These are phyloP conservation scores for Colletotrichum lupini DNA, from an alignment of 2,329 filamentous ascomycete species.

Conservation along the genomic window DNA sequence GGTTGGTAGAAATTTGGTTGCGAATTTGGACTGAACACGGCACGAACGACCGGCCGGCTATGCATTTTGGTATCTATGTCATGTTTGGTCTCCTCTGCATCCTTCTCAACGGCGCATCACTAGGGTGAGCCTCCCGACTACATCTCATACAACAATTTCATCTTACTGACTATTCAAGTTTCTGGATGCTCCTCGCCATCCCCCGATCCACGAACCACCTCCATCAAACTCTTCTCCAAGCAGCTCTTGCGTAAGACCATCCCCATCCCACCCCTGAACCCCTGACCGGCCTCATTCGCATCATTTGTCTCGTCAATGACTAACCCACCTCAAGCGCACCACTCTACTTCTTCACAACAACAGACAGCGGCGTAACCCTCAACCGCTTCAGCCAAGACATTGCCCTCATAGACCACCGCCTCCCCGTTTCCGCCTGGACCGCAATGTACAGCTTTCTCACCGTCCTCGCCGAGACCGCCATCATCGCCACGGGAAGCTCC, in stretches of 20 bases:
- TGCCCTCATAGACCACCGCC: conserved; percentile 51
- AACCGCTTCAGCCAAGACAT: conserved; percentile 57
- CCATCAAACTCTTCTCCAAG: conserved; percentile 38
- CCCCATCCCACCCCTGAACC: not conserved
- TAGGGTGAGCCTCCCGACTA: conserved; percentile 36
- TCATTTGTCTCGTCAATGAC: no score
- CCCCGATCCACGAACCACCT: conserved; percentile 40
- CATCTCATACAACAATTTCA: conserved; percentile 37
- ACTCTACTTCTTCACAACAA: conserved; percentile 46
- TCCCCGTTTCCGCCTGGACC: conserved; percentile 43
- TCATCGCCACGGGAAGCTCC: conserved; percentile 55
- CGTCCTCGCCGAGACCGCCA: conserved; percentile 54
- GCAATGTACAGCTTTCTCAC: conserved; percentile 38
- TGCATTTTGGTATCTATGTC: conserved; percentile 40
- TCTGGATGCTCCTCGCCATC: conserved; percentile 40
- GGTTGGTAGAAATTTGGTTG: conserved; percentile 43
- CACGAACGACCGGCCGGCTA: conserved; percentile 34
- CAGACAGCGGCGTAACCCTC: conserved; percentile 47
- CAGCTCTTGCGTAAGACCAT: conserved; percentile 15
- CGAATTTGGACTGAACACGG: conserved; percentile 43
- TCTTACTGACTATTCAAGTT: conserved; percentile 38
- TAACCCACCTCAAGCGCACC: conserved; percentile 1
- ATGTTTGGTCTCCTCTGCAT: conserved; percentile 39
- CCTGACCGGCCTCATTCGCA: not conserved
- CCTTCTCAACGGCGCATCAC: conserved; percentile 35